Evolutionary conservation across 768 basidiomycete genomes (phyloP).

Genomic region (Zangia roseola): DNA sequence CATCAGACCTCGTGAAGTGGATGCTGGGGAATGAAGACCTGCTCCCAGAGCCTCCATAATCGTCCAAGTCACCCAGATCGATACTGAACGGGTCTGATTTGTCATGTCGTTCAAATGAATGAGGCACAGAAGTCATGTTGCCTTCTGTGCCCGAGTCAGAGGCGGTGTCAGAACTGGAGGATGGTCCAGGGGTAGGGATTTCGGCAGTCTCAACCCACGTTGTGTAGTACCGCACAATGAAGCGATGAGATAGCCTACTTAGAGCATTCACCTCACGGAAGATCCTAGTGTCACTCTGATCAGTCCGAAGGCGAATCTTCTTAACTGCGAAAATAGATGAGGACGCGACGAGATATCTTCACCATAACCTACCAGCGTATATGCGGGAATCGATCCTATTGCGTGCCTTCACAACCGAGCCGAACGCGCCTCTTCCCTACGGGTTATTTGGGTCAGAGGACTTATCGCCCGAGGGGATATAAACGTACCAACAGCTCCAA

Average conservation of each 20-base stretch:
- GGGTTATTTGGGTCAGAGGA: neutral
- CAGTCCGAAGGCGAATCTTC: constrained; percentile 78
- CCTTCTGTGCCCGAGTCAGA: constrained; percentile 41
- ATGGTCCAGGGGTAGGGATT: constrained; percentile 42
- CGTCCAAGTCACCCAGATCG: constrained; percentile 62
- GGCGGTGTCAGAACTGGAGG: constrained; percentile 45
- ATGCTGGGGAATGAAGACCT: constrained; percentile 79
- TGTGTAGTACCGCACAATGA: constrained; percentile 89
- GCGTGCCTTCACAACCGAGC: constrained; percentile 91
- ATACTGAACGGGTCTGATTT: constrained; percentile 63
- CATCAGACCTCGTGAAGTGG: constrained; percentile 61
- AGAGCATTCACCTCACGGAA: constrained; percentile 89
- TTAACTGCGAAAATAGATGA: constrained; percentile 53
- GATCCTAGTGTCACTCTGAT: constrained; percentile 82
- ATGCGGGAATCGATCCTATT: constrained; percentile 85
- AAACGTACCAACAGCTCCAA: constrained; percentile 69
- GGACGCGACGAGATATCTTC: neutral
- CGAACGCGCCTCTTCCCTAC: constrained; percentile 87
- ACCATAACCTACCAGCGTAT: constrained; percentile 60
- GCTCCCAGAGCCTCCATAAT: constrained; percentile 50
- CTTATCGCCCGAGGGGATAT: neutral
- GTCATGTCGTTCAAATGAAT: constrained; percentile 37
- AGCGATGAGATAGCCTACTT: constrained; percentile 83
- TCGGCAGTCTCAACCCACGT: constrained; percentile 84
- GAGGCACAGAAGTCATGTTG: constrained; percentile 57